Evolutionary conservation across 345 rosid species (phyloP), one percentile per base, ranked within the genome.

Genomic region (Firmiana major): DNA sequence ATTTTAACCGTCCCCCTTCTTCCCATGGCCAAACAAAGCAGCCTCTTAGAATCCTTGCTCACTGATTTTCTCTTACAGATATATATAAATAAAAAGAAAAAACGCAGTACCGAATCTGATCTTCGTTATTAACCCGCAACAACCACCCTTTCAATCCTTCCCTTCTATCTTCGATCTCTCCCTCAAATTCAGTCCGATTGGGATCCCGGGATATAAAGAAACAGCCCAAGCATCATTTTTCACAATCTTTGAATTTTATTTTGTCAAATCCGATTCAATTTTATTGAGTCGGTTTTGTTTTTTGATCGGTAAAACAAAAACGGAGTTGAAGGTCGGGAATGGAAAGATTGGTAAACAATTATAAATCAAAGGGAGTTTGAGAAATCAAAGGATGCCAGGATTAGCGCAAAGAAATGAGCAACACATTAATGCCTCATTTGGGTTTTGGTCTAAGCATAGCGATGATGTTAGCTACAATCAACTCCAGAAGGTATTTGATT

Each of bases 401-500:
- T 84, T 92, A 84, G 84, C 93, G 75, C 89, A 84, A 86, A 83
- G 87, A 64, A 85, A 88, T 84, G 94, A 91, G 55, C 91, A 86
- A 79, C 88, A 82, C 79, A 49, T 84, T 81, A 87, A 81, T 85
- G 88, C 83, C 22, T 63, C 90, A 67, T 88, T 83, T 83, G 91
- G 90, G 48, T 87, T 91, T 86, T 91, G 97, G 98, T 89, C 93
- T 58, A 90, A 87, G 64, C 88, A 89, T 26, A 79, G 85, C 43
- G 90, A 87, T 59, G 98, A 89, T 77, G 83, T 93, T 82, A 76
- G 88, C 87, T 93, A 84, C 81, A 86, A 87, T 81, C 97, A 90
- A 84, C 87, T 93, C 58, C 93, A 90, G 76, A 91, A 94, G 98
- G 98, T 94, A 80, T 84, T 69, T 5, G 78, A n/a, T 60, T 45